Percentiles rank a stretch among this genome's conserved stretches.
Conservation (phyloP, 495 filamentous ascomycete species). For the Pyrenula massariospora region DNA sequence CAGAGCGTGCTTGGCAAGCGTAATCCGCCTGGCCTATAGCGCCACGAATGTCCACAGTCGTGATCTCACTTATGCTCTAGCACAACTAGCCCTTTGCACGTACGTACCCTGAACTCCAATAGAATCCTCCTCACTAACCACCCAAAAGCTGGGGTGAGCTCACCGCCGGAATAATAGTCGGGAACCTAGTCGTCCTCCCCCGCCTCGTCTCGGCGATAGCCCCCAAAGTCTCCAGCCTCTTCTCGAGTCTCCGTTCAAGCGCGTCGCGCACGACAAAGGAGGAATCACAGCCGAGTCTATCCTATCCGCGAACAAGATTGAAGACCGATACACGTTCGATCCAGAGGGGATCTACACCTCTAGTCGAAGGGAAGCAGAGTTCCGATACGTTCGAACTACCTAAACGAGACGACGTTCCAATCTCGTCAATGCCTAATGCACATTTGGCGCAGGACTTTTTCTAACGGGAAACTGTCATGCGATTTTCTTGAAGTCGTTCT, state of each 20-base stretch:
- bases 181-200: not conserved
- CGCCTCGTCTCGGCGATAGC: not conserved
- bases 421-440: not conserved
- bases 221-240: not conserved
- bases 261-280: not conserved
- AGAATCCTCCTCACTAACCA: not conserved
- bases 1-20: conserved; percentile 9
- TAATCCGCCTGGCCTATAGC: conserved; percentile 13
- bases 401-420: not conserved
- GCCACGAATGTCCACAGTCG: conserved; percentile 12
- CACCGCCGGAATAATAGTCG: conserved; percentile 8
- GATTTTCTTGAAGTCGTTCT: no score
- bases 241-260: not conserved
- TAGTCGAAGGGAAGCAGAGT: not conserved
- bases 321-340: not conserved
- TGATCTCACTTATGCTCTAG: conserved; percentile 11
- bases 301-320: not conserved
- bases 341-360: not conserved
- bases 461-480: not conserved
- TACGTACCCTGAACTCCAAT: not conserved
- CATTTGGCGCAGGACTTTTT: not conserved
- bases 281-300: not conserved
- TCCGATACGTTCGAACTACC: not conserved
- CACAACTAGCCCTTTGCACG: conserved; percentile 14
- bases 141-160: conserved; percentile 2